Evolutionary conservation across 2,329 filamentous ascomycete species (phyloP).

Genomic region (Diplodia seriata): DNA sequence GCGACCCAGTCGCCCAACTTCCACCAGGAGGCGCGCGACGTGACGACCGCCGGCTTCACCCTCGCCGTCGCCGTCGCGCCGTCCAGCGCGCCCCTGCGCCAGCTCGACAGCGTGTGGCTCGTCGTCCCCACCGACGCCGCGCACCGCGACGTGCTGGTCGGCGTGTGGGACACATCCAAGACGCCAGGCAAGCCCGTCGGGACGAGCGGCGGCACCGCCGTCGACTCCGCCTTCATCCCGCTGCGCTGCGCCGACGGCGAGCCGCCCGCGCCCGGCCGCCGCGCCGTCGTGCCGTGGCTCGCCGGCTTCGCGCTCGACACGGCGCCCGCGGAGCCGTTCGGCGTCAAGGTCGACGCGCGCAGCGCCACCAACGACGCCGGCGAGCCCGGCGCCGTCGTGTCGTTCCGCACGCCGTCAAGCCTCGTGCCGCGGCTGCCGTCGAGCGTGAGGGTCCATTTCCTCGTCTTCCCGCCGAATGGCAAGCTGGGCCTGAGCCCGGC

Average conservation of each 20-base stretch:
- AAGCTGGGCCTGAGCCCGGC: neutral
- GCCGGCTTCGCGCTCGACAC: neutral
- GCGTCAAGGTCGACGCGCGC: neutral
- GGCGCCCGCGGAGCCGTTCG: neutral
- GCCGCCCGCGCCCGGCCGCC: neutral
- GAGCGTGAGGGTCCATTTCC: neutral
- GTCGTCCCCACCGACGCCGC: neutral
- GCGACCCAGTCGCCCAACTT: neutral
- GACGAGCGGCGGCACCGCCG: too few relatives aligned
- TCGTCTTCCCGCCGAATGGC: neutral
- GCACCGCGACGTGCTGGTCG: slow-evolving; percentile 5
- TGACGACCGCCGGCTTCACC: neutral
- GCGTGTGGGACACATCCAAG: neutral
- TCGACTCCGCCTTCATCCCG: slow-evolving; percentile 4
- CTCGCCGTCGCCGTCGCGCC: neutral
- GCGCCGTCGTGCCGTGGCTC: slow-evolving; percentile 2
- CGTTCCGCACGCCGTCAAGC: neutral
- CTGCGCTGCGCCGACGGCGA: too few relatives aligned
- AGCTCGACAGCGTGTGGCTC: slow-evolving; percentile 16
- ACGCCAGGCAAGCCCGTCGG: neutral
- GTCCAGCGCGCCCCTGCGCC: neutral
- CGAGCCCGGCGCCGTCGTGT: neutral
- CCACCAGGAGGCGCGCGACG: slow-evolving; percentile 1
- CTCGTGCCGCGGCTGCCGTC: neutral
- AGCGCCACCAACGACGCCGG: neutral